Evolutionary conservation across 345 rosid species (phyloP).

Genomic region (Capsella bursapastoris): DNA sequence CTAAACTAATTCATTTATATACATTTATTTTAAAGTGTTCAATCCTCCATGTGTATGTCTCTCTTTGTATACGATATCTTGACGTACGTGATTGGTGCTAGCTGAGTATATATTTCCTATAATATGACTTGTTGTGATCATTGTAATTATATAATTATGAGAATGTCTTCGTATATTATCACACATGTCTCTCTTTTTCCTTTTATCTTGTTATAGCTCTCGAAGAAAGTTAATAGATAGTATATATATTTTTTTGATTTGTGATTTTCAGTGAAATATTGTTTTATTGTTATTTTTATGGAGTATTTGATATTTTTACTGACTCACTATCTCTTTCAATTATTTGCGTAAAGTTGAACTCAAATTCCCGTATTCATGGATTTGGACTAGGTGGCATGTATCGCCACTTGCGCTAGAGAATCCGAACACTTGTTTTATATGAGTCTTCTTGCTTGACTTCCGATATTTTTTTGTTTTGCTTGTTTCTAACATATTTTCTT

Average conservation of each 20-base stretch:
- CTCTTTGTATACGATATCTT: slow-evolving; percentile 2
- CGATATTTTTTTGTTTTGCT: background rate
- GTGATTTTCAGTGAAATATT: too few species aligned
- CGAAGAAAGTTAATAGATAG: too few species aligned
- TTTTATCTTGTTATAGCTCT: too few species aligned
- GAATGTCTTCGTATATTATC: too few species aligned
- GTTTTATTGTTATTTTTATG: too few species aligned
- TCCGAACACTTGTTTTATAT: background rate
- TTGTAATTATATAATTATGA: too few species aligned
- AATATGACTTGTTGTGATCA: too few species aligned
- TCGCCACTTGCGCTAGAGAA: background rate
- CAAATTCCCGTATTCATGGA: background rate
- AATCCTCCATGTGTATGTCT: slow-evolving; percentile 30
- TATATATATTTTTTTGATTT: background rate
- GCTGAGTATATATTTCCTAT: background rate
- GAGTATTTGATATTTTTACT: too few species aligned
- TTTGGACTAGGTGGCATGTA: background rate
- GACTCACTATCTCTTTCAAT: background rate
- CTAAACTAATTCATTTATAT: slow-evolving; percentile 20
- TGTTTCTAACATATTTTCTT: background rate
- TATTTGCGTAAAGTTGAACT: background rate
- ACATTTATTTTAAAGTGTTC: background rate
- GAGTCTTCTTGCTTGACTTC: background rate
- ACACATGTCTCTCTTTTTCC: too few species aligned
- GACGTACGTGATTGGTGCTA: slow-evolving; percentile 34